Base-by-base conservation (phyloP, 495 filamentous ascomycete genomes). In the Filosporella fistucella region DNA sequence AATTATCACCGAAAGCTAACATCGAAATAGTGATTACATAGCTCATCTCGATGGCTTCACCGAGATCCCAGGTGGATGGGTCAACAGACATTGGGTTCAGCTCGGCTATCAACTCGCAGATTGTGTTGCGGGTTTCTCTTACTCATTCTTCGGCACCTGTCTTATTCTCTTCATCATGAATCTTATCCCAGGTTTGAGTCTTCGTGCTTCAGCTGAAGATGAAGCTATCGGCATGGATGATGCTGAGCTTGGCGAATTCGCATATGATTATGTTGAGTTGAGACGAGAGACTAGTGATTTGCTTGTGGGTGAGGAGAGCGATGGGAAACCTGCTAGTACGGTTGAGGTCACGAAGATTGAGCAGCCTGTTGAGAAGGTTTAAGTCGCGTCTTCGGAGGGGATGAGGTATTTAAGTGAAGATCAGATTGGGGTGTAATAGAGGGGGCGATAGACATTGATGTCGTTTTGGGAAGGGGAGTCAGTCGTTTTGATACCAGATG, bases 241-340 rank as follows among this genome's bases (percentile, higher is more conserved):
- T 62, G 83, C 87, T 23, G 89, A 97, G 70, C 91, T 96, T 62
- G 91, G 91, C 63, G 91, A 97, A 71, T 97, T 96, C 67, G 93
- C 93, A 30, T 98, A 98, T 63, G 93, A 97, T 65, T 97, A 95
- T 56, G 91, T 97, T 55, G 91, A 97, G 69, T 72, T 96, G 49
- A 86, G 81, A 30, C 80, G 91, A 42, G 93, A 96, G 55, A 83
- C 95, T 38, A 69, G 88, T 49, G 81, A 79, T 54, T 71, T 78
- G 22, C 71, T 81, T 10, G 74, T 78, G n/a, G 72, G 51, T 18
- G 49, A 21, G 16, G 49, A 40, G 21, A 50, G 39, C 25, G 41
- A 43, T 34, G 23, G 44, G 29, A 57, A 53, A 36, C n/a, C n/a
- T n/a, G n/a, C n/a, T n/a, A n/a, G n/a, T n/a, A 49, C 24, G n/a